phyloP scores from a whole-genome alignment of 2,329 filamentous ascomycete species.

The Passalora sequoiae region DNA sequence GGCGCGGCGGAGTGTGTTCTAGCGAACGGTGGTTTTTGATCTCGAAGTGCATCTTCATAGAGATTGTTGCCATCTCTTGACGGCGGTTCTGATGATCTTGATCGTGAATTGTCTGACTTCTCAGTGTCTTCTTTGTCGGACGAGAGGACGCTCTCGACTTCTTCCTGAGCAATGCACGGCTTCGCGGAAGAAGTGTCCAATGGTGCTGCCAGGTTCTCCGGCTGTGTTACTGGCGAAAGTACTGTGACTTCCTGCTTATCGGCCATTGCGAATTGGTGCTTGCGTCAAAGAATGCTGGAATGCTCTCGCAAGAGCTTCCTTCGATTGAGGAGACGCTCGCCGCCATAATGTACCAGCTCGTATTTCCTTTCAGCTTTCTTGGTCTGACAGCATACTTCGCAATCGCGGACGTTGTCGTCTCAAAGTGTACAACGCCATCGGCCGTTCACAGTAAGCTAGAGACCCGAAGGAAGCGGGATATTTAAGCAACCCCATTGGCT shows the following conservation, averaged over 20 bases:
- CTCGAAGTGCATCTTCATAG: background rate
- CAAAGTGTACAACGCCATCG: background rate
- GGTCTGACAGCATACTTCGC: background rate
- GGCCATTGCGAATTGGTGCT: background rate
- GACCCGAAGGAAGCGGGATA: too few relatives aligned
- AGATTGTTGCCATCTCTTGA: constrained; percentile 3
- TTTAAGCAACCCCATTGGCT: too few relatives aligned
- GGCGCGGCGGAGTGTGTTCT: constrained; percentile 17
- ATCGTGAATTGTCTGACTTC: background rate
- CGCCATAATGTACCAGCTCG: background rate
- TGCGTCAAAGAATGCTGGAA: background rate
- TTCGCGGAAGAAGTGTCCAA: background rate
- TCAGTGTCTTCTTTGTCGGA: constrained; percentile 3
- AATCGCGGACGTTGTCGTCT: background rate
- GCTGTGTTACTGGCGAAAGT: background rate
- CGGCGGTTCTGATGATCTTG: too few relatives aligned
- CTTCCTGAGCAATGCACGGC: constrained; percentile 5
- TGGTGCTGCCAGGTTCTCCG: background rate
- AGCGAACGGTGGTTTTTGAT: too few relatives aligned
- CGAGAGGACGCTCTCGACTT: constrained; percentile 9
- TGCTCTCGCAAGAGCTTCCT: background rate
- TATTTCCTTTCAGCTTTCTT: background rate
- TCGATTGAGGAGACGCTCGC: background rate
- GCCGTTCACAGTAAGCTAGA: background rate
- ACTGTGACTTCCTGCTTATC: background rate